Evolutionary conservation across 257 asterid genomes (phyloP).

Genomic region (Galeopsis tetrahit): DNA sequence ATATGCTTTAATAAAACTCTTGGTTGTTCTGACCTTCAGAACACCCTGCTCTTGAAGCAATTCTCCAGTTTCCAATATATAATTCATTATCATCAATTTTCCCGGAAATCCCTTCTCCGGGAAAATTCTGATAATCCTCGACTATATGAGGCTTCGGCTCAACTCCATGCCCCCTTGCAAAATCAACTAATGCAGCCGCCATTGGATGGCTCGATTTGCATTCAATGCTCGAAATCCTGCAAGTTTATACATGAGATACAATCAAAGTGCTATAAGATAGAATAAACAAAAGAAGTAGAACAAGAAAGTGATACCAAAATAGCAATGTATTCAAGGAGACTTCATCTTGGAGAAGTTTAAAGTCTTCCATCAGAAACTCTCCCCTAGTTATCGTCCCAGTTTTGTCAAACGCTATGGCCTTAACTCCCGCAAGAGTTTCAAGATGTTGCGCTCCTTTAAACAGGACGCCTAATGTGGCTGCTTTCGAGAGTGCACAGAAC

Average conservation of each 20-base stretch:
- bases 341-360: background rate
- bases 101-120: slow-evolving; percentile 6
- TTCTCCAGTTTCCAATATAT: background rate
- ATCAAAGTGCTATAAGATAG: background rate
- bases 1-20: too few relatives aligned
- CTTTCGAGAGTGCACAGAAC: slow-evolving; percentile 13
- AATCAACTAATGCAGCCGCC: slow-evolving; percentile 9
- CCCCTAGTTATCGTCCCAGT: slow-evolving; percentile 16
- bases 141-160: slow-evolving; percentile 3
- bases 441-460: slow-evolving; percentile 17
- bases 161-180: background rate
- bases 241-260: background rate
- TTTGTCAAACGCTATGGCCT: slow-evolving; percentile 1
- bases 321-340: background rate
- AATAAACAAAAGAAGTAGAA: background rate
- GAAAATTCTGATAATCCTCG: slow-evolving; percentile 8
- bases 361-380: slow-evolving; percentile 4
- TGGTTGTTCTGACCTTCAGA: background rate
- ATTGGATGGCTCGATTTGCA: slow-evolving; percentile 20
- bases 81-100: slow-evolving; percentile 2
- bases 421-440: background rate
- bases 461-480: slow-evolving; percentile 7
- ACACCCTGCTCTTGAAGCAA: slow-evolving; percentile 14
- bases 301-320: background rate
- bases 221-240: slow-evolving; percentile 14